phyloP scores from a whole-genome alignment of 495 filamentous ascomycete genomes.

The Hypomontagnella submonticulosa region DNA sequence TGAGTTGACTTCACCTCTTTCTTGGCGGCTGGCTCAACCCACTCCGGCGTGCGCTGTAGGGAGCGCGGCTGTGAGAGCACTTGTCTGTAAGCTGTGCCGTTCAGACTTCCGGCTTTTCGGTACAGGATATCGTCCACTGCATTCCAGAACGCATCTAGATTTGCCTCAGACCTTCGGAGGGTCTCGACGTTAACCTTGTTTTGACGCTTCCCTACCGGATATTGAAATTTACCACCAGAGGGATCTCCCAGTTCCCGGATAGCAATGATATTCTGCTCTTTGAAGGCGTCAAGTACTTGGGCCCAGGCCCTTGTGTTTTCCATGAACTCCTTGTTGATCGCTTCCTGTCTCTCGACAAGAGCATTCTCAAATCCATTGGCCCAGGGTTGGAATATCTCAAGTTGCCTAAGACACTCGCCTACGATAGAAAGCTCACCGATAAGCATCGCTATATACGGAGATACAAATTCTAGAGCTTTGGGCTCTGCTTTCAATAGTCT shows the following conservation, averaged over 20 bases:
- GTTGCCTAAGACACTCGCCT: slow-evolving; percentile 52
- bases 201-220: slow-evolving; percentile 12
- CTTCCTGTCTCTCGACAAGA: slow-evolving; percentile 31
- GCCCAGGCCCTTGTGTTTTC: slow-evolving; percentile 27
- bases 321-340: slow-evolving; percentile 46
- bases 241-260: not conserved
- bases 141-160: slow-evolving; percentile 63
- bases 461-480: slow-evolving; percentile 51
- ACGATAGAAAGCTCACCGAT: slow-evolving; percentile 60
- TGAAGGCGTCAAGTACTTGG: slow-evolving; percentile 25
- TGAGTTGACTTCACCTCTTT: slow-evolving; percentile 16
- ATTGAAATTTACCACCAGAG: not conserved
- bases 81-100: slow-evolving; percentile 30
- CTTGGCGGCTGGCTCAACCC: slow-evolving; percentile 54
- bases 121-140: slow-evolving; percentile 54
- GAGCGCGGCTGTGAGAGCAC: slow-evolving; percentile 49
- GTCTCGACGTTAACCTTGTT: slow-evolving; percentile 37
- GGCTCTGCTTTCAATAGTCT: slow-evolving; percentile 53
- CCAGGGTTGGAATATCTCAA: slow-evolving; percentile 62
- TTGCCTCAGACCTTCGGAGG: slow-evolving; percentile 57
- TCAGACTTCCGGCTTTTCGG: slow-evolving; percentile 31
- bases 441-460: slow-evolving; percentile 45
- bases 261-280: slow-evolving; percentile 9
- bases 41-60: slow-evolving; percentile 61
- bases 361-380: slow-evolving; percentile 51